Evolutionary conservation across 2,329 filamentous ascomycete species (phyloP).

Genomic region (Amauroascus verrucosus): DNA sequence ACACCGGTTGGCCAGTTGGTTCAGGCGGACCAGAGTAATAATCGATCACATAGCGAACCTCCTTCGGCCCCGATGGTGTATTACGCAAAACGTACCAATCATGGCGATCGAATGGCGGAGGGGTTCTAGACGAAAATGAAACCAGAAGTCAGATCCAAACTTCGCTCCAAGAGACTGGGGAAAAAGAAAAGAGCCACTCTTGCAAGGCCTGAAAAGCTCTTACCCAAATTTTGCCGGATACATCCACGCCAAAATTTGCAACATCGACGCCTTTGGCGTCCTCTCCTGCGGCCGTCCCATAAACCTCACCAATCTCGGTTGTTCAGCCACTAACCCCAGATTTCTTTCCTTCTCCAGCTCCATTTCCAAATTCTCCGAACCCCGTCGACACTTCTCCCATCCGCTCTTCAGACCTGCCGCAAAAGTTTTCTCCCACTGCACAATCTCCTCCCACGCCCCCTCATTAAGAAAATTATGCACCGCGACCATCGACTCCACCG

Average conservation of each 20-base stretch:
- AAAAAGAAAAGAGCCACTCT: not conserved
- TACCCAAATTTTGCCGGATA: conserved; percentile 72
- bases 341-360: conserved; percentile 41
- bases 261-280: conserved; percentile 81
- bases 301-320: conserved; percentile 73
- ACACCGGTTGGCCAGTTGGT: conserved; percentile 79
- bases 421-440: conserved; percentile 87
- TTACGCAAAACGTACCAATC: conserved; percentile 88
- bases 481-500: conserved; percentile 92
- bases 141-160: conserved; percentile 1
- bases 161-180: not conserved
- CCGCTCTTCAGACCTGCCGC: conserved; percentile 59
- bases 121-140: conserved; percentile 48
- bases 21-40: conserved; percentile 83
- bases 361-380: conserved; percentile 55
- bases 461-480: conserved; percentile 98
- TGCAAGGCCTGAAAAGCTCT: no score
- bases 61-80: conserved; percentile 54
- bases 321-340: conserved; percentile 27
- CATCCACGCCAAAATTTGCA: conserved; percentile 66
- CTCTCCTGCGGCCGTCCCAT: conserved; percentile 79
- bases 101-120: conserved; percentile 89
- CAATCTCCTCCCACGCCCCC: conserved; percentile 90
- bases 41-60: conserved; percentile 92
- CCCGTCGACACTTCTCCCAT: conserved; percentile 62